Percentiles rank a stretch among this genome's conserved stretches.
Conservation (phyloP, 2,329 filamentous ascomycete genomes). For the Alternaria ventricosa region DNA sequence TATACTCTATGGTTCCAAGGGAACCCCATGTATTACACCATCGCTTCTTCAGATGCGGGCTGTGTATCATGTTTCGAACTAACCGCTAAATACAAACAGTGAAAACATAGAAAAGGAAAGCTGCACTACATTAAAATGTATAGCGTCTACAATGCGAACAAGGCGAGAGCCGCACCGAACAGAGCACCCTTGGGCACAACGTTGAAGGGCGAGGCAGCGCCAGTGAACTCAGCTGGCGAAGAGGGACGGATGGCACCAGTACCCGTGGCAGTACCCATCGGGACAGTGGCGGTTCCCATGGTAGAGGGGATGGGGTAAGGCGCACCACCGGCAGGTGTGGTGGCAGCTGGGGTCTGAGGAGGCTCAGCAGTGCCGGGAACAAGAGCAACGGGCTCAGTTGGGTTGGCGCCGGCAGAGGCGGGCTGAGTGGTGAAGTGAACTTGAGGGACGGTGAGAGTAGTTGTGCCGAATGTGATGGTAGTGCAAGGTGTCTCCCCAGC, state of each 20-base stretch:
- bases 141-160: conserved; percentile 42
- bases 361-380: conserved; percentile 41
- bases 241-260: conserved; percentile 29
- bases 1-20: not conserved
- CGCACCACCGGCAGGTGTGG: conserved; percentile 10
- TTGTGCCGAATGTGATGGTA: conserved; percentile 52
- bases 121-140: not conserved
- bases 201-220: conserved; percentile 39
- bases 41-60: not conserved
- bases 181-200: conserved; percentile 29
- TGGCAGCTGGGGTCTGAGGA: conserved; percentile 37
- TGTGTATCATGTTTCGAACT: not conserved
- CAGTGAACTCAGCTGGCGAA: conserved; percentile 42
- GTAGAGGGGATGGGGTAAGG: conserved; percentile 36
- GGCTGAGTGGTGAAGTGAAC: conserved; percentile 53
- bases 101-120: not conserved
- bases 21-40: not conserved
- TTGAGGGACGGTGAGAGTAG: conserved; percentile 55
- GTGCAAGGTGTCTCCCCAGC: conserved; percentile 34
- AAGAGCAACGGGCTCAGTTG: conserved; percentile 45
- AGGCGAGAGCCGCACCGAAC: conserved; percentile 39
- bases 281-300: conserved; percentile 26
- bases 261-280: conserved; percentile 28
- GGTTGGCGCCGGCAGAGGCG: conserved; percentile 33
- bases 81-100: not conserved